Conservation (phyloP, 1,284 basidiomycete genomes). For the Trichosporon ovoides region DNA sequence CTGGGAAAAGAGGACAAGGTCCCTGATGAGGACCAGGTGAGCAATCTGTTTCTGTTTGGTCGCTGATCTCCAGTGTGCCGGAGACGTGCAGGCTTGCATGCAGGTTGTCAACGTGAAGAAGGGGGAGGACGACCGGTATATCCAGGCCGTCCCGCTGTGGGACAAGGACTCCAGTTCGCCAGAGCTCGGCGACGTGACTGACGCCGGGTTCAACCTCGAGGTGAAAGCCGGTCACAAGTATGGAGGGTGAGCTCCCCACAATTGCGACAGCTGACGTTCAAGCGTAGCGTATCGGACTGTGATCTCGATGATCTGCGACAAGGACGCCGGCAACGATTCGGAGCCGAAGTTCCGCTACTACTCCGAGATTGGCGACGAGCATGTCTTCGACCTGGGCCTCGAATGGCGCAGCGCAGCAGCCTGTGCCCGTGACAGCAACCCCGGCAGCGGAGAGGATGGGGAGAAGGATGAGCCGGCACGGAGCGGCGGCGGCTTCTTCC, state of each 20-base stretch:
- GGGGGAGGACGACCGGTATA: neutral
- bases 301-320: constrained; percentile 14
- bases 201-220: neutral
- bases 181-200: neutral
- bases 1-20: constrained; percentile 29
- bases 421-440: constrained; percentile 25
- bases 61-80: neutral
- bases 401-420: constrained; percentile 43
- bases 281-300: constrained; percentile 7
- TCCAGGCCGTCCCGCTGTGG: neutral
- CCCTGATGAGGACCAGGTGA: constrained; percentile 44
- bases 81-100: neutral
- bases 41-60: constrained; percentile 8
- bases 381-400: constrained; percentile 8
- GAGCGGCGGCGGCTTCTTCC: constrained; percentile 25
- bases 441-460: constrained; percentile 2
- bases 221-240: constrained; percentile 24
- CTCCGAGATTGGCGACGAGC: constrained; percentile 27
- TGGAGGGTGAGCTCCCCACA: constrained; percentile 37
- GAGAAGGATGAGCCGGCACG: neutral
- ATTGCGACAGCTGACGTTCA: neutral
- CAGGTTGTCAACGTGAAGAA: neutral
- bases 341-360: constrained; percentile 27
- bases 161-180: neutral
- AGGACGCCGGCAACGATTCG: constrained; percentile 10